These are phyloP conservation scores for Chaetomiaceae sp. DNA, from an alignment of 2,329 filamentous ascomycete genomes.

Conservation along the genomic window DNA sequence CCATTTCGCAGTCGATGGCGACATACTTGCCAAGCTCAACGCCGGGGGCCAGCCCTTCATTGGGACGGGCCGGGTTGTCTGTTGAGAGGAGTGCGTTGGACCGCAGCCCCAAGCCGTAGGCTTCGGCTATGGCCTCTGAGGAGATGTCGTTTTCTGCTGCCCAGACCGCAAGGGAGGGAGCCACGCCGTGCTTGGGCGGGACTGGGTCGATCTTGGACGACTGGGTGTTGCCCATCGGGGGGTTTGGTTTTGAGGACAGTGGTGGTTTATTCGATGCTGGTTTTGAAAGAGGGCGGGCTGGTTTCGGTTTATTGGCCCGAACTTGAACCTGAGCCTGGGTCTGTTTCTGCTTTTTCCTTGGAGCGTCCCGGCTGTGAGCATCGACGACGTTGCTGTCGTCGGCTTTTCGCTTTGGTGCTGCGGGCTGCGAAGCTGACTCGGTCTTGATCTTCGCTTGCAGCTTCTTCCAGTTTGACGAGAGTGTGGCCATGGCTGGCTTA, in stretches of 20 bases:
- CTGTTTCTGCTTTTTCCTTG: slow-evolving; percentile 13
- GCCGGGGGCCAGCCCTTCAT: slow-evolving; percentile 57
- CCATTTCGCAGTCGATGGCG: slow-evolving; percentile 97
- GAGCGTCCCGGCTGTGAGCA: background rate
- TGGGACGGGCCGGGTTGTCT: slow-evolving; percentile 49
- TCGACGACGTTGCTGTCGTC: slow-evolving; percentile 30
- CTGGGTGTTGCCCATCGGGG: slow-evolving; percentile 34
- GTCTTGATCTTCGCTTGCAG: slow-evolving; percentile 59
- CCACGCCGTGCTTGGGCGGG: slow-evolving; percentile 35
- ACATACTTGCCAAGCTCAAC: slow-evolving; percentile 82
- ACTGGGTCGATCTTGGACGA: slow-evolving; percentile 41
- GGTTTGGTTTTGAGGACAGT: background rate
- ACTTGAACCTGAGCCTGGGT: background rate
- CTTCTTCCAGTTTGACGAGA: slow-evolving; percentile 74
- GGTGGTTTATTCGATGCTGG: too few species aligned
- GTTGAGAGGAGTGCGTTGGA: slow-evolving; percentile 45
- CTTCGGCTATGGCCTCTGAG: slow-evolving; percentile 54
- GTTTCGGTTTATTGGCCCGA: background rate
- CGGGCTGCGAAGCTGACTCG: slow-evolving; percentile 35
- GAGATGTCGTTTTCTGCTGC: slow-evolving; percentile 58
- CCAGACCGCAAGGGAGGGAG: slow-evolving; percentile 56
- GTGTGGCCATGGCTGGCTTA: slow-evolving; percentile 38
- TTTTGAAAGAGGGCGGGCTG: too few species aligned
- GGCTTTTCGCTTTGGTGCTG: slow-evolving; percentile 37
- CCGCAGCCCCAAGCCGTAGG: slow-evolving; percentile 53